Conservation (phyloP, 257 asterid species). For the Pogostemon cablin region DNA sequence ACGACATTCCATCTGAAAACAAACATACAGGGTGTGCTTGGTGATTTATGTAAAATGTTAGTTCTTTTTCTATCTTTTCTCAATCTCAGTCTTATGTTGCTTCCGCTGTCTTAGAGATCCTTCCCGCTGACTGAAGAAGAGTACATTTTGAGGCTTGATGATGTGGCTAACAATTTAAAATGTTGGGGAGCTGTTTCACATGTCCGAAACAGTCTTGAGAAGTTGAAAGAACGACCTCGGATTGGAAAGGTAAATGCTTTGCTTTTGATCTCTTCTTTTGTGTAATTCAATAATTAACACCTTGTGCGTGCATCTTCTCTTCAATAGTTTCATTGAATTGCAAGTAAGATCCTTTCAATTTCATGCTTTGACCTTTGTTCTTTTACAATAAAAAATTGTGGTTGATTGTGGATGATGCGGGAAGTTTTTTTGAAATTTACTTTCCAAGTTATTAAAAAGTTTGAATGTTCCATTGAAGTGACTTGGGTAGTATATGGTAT, state of each 20-base stretch:
- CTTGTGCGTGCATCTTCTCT: background rate
- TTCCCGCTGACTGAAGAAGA: slow-evolving; percentile 96
- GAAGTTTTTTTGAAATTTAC: background rate
- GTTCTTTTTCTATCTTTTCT: slow-evolving; percentile 32
- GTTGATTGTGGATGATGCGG: background rate
- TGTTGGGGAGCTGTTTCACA: slow-evolving; percentile 99
- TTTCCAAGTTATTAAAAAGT: background rate
- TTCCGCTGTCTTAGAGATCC: slow-evolving; percentile 60
- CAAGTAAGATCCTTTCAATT: background rate
- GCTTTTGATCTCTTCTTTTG: slow-evolving; percentile 11
- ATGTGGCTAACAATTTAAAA: slow-evolving; percentile 83
- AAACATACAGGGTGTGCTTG: slow-evolving; percentile 14
- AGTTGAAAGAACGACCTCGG: slow-evolving; percentile 89
- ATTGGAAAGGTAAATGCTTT: slow-evolving; percentile 72
- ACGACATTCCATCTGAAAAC: slow-evolving; percentile 22
- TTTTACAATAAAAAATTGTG: background rate
- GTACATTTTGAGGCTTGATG: slow-evolving; percentile 91
- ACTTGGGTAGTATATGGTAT: background rate
- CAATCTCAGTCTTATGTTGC: slow-evolving; percentile 35
- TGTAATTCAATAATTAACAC: slow-evolving; percentile 1
- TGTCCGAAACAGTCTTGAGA: slow-evolving; percentile 74
- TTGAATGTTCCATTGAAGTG: background rate
- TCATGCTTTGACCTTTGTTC: background rate
- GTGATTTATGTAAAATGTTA: slow-evolving; percentile 21
- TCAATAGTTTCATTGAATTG: background rate